These are phyloP conservation scores for Trichoderma sp. DNA, from an alignment of 2,329 filamentous ascomycete genomes.

Conservation along the genomic window DNA sequence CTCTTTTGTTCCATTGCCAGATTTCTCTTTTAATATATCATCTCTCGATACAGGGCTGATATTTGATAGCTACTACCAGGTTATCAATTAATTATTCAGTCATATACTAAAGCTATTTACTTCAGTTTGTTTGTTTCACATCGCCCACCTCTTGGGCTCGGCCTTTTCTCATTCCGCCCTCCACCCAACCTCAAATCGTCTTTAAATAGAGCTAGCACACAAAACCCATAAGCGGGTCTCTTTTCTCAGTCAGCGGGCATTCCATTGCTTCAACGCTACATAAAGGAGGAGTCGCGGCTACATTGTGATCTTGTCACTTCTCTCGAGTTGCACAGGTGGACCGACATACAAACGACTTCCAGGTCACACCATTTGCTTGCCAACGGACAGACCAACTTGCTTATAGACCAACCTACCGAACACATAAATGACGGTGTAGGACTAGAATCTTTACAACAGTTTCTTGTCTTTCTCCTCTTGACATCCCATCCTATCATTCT, in stretches of 20 bases:
- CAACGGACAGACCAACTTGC: neutral
- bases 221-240: slow-evolving; percentile 8
- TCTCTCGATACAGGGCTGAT: neutral
- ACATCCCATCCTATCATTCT: neutral
- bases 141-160: neutral
- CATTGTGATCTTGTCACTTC: neutral
- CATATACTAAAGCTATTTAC: neutral
- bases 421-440: neutral
- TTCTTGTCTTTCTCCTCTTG: neutral
- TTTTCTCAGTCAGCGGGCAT: neutral
- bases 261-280: neutral
- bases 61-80: neutral
- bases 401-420: neutral
- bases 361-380: neutral
- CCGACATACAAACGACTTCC: neutral
- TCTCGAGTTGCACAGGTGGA: neutral
- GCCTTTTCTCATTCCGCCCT: neutral
- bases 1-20: neutral
- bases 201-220: neutral
- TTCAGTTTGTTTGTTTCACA: neutral
- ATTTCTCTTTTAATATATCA: neutral
- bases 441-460: neutral
- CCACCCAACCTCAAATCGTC: neutral
- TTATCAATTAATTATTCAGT: neutral
- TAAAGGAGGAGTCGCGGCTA: slow-evolving; percentile 1